Base-by-base conservation (phyloP, 805 yeast species). In the Priceomyces medius region DNA sequence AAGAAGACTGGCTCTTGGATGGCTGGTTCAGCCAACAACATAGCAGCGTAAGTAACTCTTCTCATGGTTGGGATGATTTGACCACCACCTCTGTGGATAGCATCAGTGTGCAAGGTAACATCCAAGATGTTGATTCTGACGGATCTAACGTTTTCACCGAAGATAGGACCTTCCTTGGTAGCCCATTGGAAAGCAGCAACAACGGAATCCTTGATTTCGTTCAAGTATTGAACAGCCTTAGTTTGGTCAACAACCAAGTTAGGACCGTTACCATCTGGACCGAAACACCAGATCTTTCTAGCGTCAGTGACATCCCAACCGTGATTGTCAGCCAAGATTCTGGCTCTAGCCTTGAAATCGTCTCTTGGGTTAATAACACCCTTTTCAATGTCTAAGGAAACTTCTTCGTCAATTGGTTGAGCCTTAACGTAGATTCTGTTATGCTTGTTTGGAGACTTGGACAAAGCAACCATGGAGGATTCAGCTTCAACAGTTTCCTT, bases 141-240 rank as follows among this genome's bases (percentile, higher is more conserved):
- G 64, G 96, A 87, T 83, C 99, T 89, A 79, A 89, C 76, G 74
- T 76, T 79, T 83, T 93, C 98, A 80, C 95, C 96, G 68, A 93
- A 80, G 72, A 91, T 77, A 72, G 99, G 99, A 82, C 99, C 99
- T 77, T 93, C 97, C 81, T 87, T 90, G 68, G 97, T 81, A 77
- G 98, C 98, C 97, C 97, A 93, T 81, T 91, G 97, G 97, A 91
- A 91, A 73, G 97, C 98, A 71, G 99, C 93, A 68, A 89, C 97
- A 67, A 90, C 97, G 67, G 96, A 91, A 77, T 91, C 99, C 88
- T 91, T 91, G 83, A 93, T 93, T 83, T 91, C 99, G 74, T 80
- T 74, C 79, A 91, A 84, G 89, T 90, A 91, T 81, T 93, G 98
- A 53, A 91, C 98, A 67, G 99, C 99, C 91, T 91, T 91, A 68